Base-by-base conservation (phyloP, 345 rosid species). In the Citrus cavaleriei region DNA sequence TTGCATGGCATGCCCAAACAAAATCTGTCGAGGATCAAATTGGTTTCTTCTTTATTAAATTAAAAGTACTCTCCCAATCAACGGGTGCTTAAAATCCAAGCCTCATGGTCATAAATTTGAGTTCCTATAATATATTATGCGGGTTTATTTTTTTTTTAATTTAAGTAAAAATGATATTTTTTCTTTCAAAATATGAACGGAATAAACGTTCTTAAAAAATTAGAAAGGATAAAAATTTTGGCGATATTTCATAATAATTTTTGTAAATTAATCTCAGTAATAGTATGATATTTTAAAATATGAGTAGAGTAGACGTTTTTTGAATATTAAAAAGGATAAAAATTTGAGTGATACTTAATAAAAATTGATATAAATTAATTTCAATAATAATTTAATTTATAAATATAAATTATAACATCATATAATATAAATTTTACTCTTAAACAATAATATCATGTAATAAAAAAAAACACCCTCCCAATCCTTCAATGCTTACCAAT, bases 241-340 rank as follows among this genome's bases (percentile, higher is more conserved):
- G 0, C 1, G 1, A 0, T 5, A 34, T 34, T 34, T 34, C 6
- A 34, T 34, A 34, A 34, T 0, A 4, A 34, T 0, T 34, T 4
- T 0, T 34, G 0, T 34, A 34, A 34, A 34, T 34, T 34, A 34
- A 0, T 34, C 4, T 5, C 1, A 34, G 0, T 34, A 34, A 34
- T 34, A 34, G 0, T 34, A 0, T 34, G 0, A 34, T 34, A 34
- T 34, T 34, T 34, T 0, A 5, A 34, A 34, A 5, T 34, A 0
- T 34, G 0, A 0, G 0, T 34, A 0, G 0, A 34, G 0, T 34
- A 34, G 0, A 34, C 0, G 0, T 34, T 34, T 0, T 0, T 34
- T 0, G 0, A 34, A 34, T 34, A 34, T 34, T 34, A 0, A 0
- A 34, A 0, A 34, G 0, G 0, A 0, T 34, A 34, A 34, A 34